Conservation (phyloP, 768 basidiomycete species). For the Amanita inopinata region DNA sequence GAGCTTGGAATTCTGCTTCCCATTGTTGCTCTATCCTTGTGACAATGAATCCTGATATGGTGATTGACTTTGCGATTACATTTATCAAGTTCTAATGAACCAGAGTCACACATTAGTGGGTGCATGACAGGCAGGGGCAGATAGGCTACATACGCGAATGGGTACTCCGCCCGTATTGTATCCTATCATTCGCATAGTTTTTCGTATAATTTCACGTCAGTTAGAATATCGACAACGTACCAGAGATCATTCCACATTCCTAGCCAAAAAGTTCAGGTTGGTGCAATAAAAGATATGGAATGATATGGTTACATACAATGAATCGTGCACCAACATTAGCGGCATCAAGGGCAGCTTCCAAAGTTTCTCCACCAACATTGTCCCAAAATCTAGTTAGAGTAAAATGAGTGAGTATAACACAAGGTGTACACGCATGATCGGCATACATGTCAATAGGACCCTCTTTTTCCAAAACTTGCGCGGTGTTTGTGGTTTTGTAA, state of each 20-base stretch:
- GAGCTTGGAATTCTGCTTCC: conserved; percentile 24
- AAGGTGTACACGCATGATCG: not conserved
- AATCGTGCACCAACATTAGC: conserved; percentile 32
- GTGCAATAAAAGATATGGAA: not conserved
- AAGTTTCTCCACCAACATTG: conserved; percentile 39
- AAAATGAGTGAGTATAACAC: not conserved
- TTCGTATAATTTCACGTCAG: not conserved
- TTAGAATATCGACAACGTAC: not conserved
- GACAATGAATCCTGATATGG: conserved; percentile 35
- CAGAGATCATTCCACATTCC: conserved; percentile 7
- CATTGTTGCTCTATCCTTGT: conserved; percentile 21
- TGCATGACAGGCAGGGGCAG: not conserved
- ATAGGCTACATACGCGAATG: conserved; percentile 7
- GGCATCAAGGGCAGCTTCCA: conserved; percentile 24
- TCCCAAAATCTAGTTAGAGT: conserved; percentile 19
- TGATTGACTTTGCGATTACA: conserved; percentile 32
- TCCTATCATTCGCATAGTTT: not conserved
- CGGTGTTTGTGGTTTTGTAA: conserved; percentile 43
- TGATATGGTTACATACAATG: conserved; percentile 20
- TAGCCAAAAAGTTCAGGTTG: not conserved
- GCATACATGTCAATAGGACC: conserved; percentile 45
- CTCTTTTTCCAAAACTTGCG: conserved; percentile 35
- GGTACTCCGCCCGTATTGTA: conserved; percentile 8
- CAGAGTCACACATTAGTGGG: not conserved
- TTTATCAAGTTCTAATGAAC: conserved; percentile 25